Evolutionary conservation across 1,139 yeast genomes (phyloP), one percentile per base, ranked within the genome.

Genomic region (Debaryomyces coudertii): DNA sequence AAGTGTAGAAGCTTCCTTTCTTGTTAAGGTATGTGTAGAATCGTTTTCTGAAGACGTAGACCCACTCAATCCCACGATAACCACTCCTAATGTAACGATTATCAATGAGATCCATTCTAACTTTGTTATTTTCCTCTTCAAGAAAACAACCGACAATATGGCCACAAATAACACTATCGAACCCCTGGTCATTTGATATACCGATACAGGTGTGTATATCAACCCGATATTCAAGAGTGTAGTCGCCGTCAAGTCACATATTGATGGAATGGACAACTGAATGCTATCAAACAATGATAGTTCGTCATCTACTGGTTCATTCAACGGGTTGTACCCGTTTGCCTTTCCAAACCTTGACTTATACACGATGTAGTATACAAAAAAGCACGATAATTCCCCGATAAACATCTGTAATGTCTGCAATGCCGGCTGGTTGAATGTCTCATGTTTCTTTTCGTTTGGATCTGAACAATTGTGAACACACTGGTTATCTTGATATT

Each of bases 121-220:
- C 50, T 78, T 74, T 23, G 83, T 69, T 43, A 87, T 81, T 20
- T 62, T 68, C 43, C 81, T 75, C 45, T 78, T 73, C 54, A 88
- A 74, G 56, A 86, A 86, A 0, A 84, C 31, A 15, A 85, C 85
- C 14, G 90, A 83, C 57, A 87, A 76, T 15, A 83, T 63, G 2
- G 92, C 96, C 27, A 87, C 95, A 68, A 86, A 87, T 37, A 88
- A 68, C 36, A 87, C 90, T 41, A 87, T 70, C 0, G 92, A 79
- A 4, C 96, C 95, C 53, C 95, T 73, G 11, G 87, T 83, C 95
- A 88, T 88, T 62, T 88, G 96, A 63, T 86, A 88, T 39, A 87
- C 77, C 1, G 92, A 85, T n/a, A 87, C 95, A 0, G 95, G 95
- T 1, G 84, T 83, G 60, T 83, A 82, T 12, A 87, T 63, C 51